phyloP scores from a whole-genome alignment of 2,329 filamentous ascomycete genomes.

The Colletotrichum phormii region DNA sequence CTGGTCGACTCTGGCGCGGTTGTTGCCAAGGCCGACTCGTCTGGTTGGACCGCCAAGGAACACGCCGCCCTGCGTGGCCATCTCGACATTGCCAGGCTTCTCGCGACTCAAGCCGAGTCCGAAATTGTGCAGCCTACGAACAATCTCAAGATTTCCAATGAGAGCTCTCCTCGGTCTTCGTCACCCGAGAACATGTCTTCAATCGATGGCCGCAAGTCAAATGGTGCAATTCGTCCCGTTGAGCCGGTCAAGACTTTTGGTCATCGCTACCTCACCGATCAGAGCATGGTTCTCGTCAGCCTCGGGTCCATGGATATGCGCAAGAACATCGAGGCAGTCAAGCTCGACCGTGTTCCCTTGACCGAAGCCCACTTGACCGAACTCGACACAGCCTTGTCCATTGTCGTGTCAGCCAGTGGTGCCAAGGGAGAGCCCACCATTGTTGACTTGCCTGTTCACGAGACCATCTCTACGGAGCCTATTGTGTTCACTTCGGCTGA shows the following conservation, averaged over 20 bases:
- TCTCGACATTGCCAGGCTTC: conserved; percentile 78
- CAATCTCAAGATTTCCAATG: conserved; percentile 43
- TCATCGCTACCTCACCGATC: conserved; percentile 90
- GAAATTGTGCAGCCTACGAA: conserved; percentile 35
- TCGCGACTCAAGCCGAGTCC: conserved; percentile 64
- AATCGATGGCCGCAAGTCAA: conserved; percentile 69
- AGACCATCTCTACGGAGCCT: conserved; percentile 93
- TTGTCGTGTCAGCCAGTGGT: conserved; percentile 88
- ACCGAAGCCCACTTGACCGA: conserved; percentile 91
- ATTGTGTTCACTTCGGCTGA: conserved; percentile 89
- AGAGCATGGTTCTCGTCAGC: conserved; percentile 91
- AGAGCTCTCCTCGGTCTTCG: conserved; percentile 31
- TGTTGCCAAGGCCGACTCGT: conserved; percentile 80
- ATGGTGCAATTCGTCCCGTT: conserved; percentile 62
- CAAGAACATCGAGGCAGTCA: conserved; percentile 83
- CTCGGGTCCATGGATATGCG: conserved; percentile 95
- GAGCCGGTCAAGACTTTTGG: conserved; percentile 96
- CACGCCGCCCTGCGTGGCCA: conserved; percentile 93
- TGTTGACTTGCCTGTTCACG: conserved; percentile 92
- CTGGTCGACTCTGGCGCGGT: conserved; percentile 84
- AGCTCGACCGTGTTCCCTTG: conserved; percentile 87
- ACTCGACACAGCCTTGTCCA: conserved; percentile 91
- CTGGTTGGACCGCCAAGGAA: conserved; percentile 94
- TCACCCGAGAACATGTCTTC: conserved; percentile 59
- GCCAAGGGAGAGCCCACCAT: conserved; percentile 88